These are phyloP conservation scores for Raddia distichophylla DNA, from an alignment of 176 grass and related monocot species.

Conservation along the genomic window DNA sequence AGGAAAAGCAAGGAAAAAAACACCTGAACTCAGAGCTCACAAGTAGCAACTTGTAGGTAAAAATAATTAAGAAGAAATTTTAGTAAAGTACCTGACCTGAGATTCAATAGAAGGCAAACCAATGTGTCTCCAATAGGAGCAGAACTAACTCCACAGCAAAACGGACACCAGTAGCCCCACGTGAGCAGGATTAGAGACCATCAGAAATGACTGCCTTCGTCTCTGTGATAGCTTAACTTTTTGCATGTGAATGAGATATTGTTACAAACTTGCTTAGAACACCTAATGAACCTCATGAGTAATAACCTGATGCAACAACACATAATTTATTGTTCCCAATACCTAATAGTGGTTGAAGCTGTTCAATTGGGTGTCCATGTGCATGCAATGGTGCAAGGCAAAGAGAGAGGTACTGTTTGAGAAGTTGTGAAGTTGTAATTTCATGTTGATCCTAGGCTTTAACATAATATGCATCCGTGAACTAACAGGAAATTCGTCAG, in stretches of 20 bases:
- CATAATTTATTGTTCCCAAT: too few relatives aligned
- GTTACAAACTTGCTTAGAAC: not conserved
- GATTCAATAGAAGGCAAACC: not conserved
- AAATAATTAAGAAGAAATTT: not conserved
- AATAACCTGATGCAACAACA: too few relatives aligned
- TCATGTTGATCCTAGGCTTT: too few relatives aligned
- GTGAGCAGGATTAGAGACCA: not conserved
- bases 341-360: too few relatives aligned
- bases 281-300: not conserved
- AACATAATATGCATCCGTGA: too few relatives aligned
- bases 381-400: too few relatives aligned
- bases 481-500: too few relatives aligned
- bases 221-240: conserved; percentile 2
- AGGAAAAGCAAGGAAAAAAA: too few relatives aligned
- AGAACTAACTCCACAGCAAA: not conserved
- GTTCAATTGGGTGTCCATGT: too few relatives aligned
- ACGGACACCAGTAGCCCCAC: not conserved
- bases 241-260: not conserved
- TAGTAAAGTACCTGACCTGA: not conserved
- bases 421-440: too few relatives aligned
- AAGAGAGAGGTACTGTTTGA: too few relatives aligned
- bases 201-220: not conserved
- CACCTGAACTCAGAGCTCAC: not conserved
- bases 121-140: not conserved
- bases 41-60: not conserved